These are phyloP conservation scores for Podaxis carcinomalis DNA, from an alignment of 768 basidiomycete species.

Conservation along the genomic window DNA sequence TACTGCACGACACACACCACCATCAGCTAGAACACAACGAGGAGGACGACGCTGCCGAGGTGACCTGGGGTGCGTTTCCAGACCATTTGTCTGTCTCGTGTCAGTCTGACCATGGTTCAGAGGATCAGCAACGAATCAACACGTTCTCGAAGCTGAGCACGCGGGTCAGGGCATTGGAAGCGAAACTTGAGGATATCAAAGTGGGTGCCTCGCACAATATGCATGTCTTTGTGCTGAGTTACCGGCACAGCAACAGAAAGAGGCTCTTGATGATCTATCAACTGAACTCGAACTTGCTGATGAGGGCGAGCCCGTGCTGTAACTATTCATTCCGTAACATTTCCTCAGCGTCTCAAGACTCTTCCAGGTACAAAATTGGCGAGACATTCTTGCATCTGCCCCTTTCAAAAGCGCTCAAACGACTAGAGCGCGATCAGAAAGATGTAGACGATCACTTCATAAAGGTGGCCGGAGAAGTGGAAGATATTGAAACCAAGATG, in stretches of 20 bases:
- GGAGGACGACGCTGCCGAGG: constrained; percentile 73
- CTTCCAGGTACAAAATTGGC: constrained; percentile 80
- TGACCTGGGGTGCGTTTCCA: constrained; percentile 70
- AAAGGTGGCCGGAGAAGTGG: constrained; percentile 43
- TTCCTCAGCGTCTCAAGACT: neutral
- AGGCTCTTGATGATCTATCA: constrained; percentile 84
- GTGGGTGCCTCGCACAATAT: constrained; percentile 32
- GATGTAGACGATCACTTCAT: constrained; percentile 53
- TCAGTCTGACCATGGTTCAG: constrained; percentile 26
- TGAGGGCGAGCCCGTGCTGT: constrained; percentile 79
- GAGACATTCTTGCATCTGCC: constrained; percentile 84
- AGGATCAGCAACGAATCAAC: constrained; percentile 90
- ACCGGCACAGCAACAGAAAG: constrained; percentile 78
- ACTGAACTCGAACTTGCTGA: constrained; percentile 88
- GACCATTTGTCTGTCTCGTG: constrained; percentile 3
- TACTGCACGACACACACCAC: neutral
- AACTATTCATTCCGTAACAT: constrained; percentile 20
- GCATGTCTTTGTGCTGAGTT: constrained; percentile 2
- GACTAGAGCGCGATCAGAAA: constrained; percentile 67
- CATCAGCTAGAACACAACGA: constrained; percentile 69
- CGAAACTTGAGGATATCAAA: constrained; percentile 68
- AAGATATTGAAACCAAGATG: constrained; percentile 72
- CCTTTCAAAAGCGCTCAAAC: constrained; percentile 61
- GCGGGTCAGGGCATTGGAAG: constrained; percentile 66
- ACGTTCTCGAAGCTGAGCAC: constrained; percentile 89